These are phyloP conservation scores for Malus orientalis DNA, from an alignment of 306 rosid species.

Conservation along the genomic window DNA sequence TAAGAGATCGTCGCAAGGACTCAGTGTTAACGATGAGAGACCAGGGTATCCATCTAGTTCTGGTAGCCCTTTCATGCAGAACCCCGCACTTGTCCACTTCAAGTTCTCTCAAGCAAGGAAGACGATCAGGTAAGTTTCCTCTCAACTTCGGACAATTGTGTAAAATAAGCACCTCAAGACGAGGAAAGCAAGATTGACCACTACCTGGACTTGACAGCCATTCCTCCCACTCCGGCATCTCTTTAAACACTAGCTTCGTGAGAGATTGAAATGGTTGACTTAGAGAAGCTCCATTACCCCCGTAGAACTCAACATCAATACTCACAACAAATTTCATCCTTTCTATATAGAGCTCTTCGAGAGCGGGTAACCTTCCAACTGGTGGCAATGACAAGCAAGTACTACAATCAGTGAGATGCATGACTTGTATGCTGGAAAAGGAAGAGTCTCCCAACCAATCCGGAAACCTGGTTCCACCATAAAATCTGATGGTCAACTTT, in stretches of 20 bases:
- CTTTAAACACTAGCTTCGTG: neutral
- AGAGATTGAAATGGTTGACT: neutral
- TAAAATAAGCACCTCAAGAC: neutral
- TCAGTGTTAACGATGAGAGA: neutral
- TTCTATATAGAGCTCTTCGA: neutral
- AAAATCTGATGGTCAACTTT: neutral
- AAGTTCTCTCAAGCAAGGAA: neutral
- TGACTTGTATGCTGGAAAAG: neutral
- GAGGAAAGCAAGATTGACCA: neutral
- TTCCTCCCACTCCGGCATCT: neutral
- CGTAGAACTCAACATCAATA: neutral
- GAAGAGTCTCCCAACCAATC: constrained; percentile 9
- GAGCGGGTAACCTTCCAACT: constrained; percentile 9
- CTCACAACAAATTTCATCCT: neutral
- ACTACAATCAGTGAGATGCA: neutral
- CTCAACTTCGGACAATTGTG: neutral
- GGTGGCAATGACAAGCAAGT: neutral
- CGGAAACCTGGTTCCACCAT: neutral
- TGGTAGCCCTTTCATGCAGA: neutral
- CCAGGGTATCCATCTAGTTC: too few species aligned
- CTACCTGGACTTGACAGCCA: neutral
- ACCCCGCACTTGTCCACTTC: fast-evolving
- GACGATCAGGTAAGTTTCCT: neutral
- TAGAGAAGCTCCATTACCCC: neutral
- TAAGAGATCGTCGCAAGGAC: neutral